Evolutionary conservation across 805 yeast genomes (phyloP).

Genomic region (Kluyveromyces siamensis): DNA sequence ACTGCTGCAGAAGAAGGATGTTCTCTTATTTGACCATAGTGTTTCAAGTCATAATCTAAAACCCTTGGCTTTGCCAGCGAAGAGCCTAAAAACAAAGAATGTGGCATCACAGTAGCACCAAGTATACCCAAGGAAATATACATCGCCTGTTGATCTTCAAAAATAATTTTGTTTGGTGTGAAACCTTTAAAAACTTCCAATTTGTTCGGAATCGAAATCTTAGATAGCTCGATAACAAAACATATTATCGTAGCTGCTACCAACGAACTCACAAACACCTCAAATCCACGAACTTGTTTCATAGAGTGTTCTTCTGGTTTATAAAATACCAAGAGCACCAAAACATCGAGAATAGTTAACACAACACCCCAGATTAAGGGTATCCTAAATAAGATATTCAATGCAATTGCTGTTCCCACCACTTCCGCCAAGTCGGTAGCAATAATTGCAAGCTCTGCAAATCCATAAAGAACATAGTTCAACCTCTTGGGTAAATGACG

Average conservation of each 20-base stretch:
- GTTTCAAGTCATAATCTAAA: constrained; percentile 57
- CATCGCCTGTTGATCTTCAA: constrained; percentile 58
- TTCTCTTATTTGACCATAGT: constrained; percentile 41
- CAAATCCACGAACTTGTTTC: constrained; percentile 69
- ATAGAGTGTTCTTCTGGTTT: constrained; percentile 66
- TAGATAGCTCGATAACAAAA: constrained; percentile 59
- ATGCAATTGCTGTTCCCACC: constrained; percentile 84
- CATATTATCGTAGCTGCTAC: constrained; percentile 72
- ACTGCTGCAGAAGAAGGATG: constrained; percentile 77
- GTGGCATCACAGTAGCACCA: constrained; percentile 97
- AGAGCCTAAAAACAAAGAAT: constrained; percentile 74
- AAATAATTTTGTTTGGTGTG: constrained; percentile 53
- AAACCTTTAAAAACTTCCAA: constrained; percentile 54
- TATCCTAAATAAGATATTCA: constrained; percentile 64
- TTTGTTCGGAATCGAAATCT: constrained; percentile 46
- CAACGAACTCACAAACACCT: constrained; percentile 58
- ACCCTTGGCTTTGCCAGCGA: constrained; percentile 82
- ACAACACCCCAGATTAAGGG: constrained; percentile 71
- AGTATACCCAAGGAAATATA: constrained; percentile 74
- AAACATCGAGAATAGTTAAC: constrained; percentile 73
- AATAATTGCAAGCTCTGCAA: constrained; percentile 80
- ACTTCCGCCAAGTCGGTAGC: constrained; percentile 94
- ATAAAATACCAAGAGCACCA: constrained; percentile 70
- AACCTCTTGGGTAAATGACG: constrained; percentile 57
- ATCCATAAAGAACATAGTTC: constrained; percentile 49